Percentiles rank a stretch among this genome's conserved stretches.
phyloP scores from a whole-genome alignment of 164 flowering plant genomes.

The Buxus sempervirens region DNA sequence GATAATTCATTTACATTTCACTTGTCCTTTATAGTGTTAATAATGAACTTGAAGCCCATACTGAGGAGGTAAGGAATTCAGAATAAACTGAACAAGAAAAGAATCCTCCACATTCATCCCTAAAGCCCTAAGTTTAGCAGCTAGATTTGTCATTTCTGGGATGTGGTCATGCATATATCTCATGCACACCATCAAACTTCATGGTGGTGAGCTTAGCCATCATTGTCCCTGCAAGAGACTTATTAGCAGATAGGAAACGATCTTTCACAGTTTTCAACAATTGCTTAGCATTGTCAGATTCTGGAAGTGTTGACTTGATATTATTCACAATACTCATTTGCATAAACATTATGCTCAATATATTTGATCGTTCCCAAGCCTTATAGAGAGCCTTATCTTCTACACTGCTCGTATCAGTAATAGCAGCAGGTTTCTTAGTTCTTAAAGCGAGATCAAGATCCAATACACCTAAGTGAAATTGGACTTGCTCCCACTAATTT shows the following conservation, averaged over 20 bases:
- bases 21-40: conserved; percentile 20
- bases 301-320: conserved; percentile 10
- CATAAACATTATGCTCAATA: conserved; percentile 20
- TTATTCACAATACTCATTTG: conserved; percentile 17
- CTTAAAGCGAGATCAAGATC: conserved; percentile 13
- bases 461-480: conserved; percentile 8
- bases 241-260: conserved; percentile 4
- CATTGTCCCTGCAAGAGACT: conserved; percentile 16
- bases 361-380: conserved; percentile 17
- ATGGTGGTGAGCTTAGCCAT: conserved; percentile 18
- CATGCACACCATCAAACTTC: conserved; percentile 11
- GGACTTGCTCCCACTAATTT: conserved; percentile 13
- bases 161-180: conserved; percentile 10
- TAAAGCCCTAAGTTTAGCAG: not conserved
- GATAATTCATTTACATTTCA: conserved; percentile 13
- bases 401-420: not conserved
- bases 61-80: conserved; percentile 18
- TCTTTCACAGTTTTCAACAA: conserved; percentile 11
- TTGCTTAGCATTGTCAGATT: conserved; percentile 9
- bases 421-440: not conserved
- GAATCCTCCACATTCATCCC: conserved; percentile 7
- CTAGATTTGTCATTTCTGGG: conserved; percentile 8
- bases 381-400: conserved; percentile 6
- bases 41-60: conserved; percentile 18
- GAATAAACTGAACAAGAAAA: conserved; percentile 17